These are phyloP conservation scores for Drechslera avenae DNA, from an alignment of 2,329 filamentous ascomycete species.

Conservation along the genomic window DNA sequence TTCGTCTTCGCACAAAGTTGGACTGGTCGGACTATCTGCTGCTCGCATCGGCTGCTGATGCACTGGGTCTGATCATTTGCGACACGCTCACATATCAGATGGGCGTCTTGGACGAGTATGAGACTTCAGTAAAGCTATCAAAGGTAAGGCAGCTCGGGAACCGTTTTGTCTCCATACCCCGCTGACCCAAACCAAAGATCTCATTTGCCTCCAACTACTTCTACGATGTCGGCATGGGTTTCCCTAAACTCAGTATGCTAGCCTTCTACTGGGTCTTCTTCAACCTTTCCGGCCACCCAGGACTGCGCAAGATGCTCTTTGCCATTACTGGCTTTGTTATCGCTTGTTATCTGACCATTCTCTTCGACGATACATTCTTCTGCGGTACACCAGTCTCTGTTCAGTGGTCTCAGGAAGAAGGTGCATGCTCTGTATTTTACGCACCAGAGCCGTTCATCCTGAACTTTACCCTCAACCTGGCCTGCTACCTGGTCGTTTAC, in stretches of 20 bases:
- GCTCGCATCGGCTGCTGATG: conserved; percentile 18
- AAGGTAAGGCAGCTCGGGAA: conserved; percentile 12
- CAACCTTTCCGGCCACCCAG: conserved; percentile 23
- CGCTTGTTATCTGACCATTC: conserved; percentile 25
- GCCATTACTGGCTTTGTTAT: conserved; percentile 25
- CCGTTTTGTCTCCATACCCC: too few species aligned
- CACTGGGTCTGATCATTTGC: conserved; percentile 22
- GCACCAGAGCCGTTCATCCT: conserved; percentile 31
- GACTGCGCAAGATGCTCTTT: conserved; percentile 30
- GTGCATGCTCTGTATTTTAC: conserved; percentile 30
- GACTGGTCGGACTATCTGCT: conserved; percentile 25
- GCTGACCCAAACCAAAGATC: conserved; percentile 12
- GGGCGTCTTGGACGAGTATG: conserved; percentile 25
- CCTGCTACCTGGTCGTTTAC: conserved; percentile 28
- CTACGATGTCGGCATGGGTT: conserved; percentile 33
- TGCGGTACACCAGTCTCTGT: conserved; percentile 24
- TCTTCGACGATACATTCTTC: conserved; percentile 32
- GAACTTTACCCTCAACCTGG: conserved; percentile 32
- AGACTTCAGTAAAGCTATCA: conserved; percentile 23
- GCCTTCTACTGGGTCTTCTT: conserved; percentile 33
- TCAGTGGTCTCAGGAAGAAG: conserved; percentile 30
- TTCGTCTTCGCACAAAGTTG: conserved; percentile 21
- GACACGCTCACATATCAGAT: conserved; percentile 17
- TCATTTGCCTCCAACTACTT: conserved; percentile 33
- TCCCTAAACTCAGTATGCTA: conserved; percentile 33